Evolutionary conservation across 1,284 basidiomycete species (phyloP).

Genomic region (Ceratobasidium sp.): DNA sequence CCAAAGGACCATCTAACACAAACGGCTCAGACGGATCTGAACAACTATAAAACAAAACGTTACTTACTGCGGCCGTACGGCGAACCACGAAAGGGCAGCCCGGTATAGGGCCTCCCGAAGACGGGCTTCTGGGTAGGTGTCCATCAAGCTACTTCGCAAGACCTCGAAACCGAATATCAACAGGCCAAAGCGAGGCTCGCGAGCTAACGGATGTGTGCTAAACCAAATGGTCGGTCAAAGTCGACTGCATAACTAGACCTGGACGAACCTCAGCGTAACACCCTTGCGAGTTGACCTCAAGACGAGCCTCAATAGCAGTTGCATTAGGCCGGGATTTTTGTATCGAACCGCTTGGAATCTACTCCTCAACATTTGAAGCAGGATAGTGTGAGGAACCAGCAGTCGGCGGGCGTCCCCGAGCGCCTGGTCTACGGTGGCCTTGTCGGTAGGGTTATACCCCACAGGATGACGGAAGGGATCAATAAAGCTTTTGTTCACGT

Average conservation of each 20-base stretch:
- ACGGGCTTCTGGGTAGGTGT: slow-evolving; percentile 80
- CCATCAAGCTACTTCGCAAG: slow-evolving; percentile 85
- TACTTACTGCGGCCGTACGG: slow-evolving; percentile 82
- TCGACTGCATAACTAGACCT: background rate
- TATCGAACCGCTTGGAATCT: slow-evolving; percentile 94
- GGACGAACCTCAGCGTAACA: slow-evolving; percentile 67
- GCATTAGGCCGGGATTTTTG: slow-evolving; percentile 82
- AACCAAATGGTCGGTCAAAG: slow-evolving; percentile 18
- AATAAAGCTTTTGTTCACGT: slow-evolving; percentile 61
- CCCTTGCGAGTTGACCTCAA: slow-evolving; percentile 72
- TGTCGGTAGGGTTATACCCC: slow-evolving; percentile 91
- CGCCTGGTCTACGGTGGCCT: slow-evolving; percentile 79
- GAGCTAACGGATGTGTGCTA: slow-evolving; percentile 90
- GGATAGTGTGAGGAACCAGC: slow-evolving; percentile 81
- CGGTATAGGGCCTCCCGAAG: slow-evolving; percentile 80
- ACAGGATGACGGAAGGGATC: slow-evolving; percentile 90
- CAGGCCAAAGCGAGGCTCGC: slow-evolving; percentile 89
- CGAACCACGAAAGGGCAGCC: slow-evolving; percentile 91
- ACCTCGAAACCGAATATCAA: slow-evolving; percentile 93
- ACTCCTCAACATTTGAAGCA: slow-evolving; percentile 91
- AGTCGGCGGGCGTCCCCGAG: slow-evolving; percentile 74
- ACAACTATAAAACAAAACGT: background rate
- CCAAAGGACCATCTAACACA: slow-evolving; percentile 93
- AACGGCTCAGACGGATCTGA: background rate
- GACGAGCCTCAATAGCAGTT: slow-evolving; percentile 84